Conservation (phyloP, 352 stramenopile genomes). For the Phytopythium kandeliae region DNA sequence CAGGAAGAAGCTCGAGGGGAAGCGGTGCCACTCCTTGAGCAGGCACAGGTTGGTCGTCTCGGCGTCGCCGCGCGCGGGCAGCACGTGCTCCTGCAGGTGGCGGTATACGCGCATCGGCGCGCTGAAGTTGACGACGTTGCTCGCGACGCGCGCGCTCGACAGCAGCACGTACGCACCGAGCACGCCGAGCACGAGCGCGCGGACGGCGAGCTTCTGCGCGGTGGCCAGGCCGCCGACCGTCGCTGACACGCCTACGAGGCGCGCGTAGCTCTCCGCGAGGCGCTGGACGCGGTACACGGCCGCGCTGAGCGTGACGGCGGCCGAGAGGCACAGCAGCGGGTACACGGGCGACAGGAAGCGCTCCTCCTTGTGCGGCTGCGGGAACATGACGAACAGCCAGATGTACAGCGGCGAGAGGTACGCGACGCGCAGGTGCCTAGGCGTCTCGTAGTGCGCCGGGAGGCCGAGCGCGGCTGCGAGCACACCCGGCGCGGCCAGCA, state of each 20-base stretch:
- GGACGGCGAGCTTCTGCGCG: constrained; percentile 11
- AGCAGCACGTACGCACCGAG: constrained; percentile 49
- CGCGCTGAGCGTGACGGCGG: constrained; percentile 65
- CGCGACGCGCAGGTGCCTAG: constrained; percentile 21
- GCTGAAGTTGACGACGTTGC: constrained; percentile 68
- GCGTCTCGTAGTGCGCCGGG: constrained; percentile 25
- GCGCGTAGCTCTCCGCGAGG: constrained; percentile 12
- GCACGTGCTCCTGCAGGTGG: constrained; percentile 50
- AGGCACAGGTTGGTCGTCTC: constrained; percentile 80
- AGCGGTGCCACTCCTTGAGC: constrained; percentile 98
- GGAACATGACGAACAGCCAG: constrained; percentile 92
- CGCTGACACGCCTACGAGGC: not conserved
- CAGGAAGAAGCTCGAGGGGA: constrained; percentile 96
- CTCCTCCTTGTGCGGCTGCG: constrained; percentile 98
- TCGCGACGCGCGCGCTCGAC: constrained; percentile 52
- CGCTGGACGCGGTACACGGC: constrained; percentile 27
- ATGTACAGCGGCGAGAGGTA: constrained; percentile 77
- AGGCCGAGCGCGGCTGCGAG: constrained; percentile 21
- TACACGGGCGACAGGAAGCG: constrained; percentile 97
- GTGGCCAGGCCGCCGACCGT: not conserved
- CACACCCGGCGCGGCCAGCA: constrained; percentile 53
- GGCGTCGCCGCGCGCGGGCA: constrained; percentile 27
- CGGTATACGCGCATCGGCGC: constrained; percentile 68
- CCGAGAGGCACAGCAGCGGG: constrained; percentile 82
- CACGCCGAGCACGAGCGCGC: constrained; percentile 29